Percentiles rank a stretch among this genome's conserved stretches.
These are phyloP conservation scores for Harringtonia aguacate DNA, from an alignment of 2,329 filamentous ascomycete genomes.

Conservation along the genomic window DNA sequence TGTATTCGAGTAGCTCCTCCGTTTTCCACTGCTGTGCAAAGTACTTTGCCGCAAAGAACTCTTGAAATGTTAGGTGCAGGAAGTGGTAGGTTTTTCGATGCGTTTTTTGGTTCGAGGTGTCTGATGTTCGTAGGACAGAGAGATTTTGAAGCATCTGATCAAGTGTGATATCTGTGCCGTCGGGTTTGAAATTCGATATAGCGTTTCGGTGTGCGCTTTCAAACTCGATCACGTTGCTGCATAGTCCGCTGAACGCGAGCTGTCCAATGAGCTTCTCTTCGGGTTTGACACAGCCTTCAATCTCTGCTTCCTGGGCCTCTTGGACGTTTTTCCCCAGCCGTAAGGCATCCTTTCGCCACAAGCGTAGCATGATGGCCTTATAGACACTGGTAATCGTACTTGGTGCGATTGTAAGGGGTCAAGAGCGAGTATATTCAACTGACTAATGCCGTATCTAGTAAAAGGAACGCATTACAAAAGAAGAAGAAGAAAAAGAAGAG, in stretches of 20 bases:
- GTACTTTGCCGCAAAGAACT: slow-evolving; percentile 29
- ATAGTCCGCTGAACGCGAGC: slow-evolving; percentile 25
- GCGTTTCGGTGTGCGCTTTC: slow-evolving; percentile 11
- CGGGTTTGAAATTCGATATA: slow-evolving; percentile 7
- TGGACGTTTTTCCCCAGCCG: slow-evolving; percentile 14
- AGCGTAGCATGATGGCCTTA: no score
- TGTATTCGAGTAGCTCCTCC: slow-evolving; percentile 1
- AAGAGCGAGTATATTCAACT: no score
- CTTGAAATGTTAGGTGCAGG: slow-evolving; percentile 30
- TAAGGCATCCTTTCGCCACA: slow-evolving; percentile 25
- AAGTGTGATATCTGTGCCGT: slow-evolving; percentile 9
- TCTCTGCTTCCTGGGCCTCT: no score
- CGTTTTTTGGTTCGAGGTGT: slow-evolving; percentile 10
- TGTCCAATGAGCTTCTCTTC: slow-evolving; percentile 17
- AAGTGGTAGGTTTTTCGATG: slow-evolving; percentile 24
- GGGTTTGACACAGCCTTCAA: slow-evolving; percentile 5
- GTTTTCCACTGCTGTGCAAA: slow-evolving; percentile 22
- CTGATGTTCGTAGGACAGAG: slow-evolving; percentile 26
- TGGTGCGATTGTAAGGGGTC: no score
- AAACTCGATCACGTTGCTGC: slow-evolving; percentile 23
- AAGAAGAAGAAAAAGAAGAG: no score
- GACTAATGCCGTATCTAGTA: no score
- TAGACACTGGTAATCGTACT: no score
- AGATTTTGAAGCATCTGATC: slow-evolving; percentile 14
- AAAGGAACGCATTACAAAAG: no score